Conservation (phyloP, 1,284 basidiomycete genomes). For the Bjerkandera adusta region DNA sequence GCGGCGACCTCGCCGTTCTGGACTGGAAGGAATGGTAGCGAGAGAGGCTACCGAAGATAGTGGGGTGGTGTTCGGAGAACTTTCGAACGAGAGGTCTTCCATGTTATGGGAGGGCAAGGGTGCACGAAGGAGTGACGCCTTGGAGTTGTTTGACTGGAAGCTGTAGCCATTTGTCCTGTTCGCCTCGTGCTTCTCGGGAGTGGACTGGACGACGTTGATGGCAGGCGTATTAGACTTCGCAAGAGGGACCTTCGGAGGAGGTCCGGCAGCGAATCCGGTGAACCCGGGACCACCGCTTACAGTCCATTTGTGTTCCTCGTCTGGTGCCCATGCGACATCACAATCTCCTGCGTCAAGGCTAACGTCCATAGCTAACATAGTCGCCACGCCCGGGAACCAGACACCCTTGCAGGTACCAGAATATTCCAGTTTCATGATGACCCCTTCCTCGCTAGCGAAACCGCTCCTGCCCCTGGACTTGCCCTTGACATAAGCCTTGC, state of each 20-base stretch:
- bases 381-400: conserved; percentile 80
- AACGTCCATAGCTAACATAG: conserved; percentile 74
- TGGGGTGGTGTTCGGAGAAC: conserved; percentile 47
- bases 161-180: conserved; percentile 5
- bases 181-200: conserved; percentile 37
- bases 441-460: conserved; percentile 40
- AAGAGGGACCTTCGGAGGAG: conserved; percentile 14
- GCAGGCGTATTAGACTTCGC: conserved; percentile 16
- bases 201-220: conserved; percentile 36
- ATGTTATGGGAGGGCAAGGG: conserved; percentile 62
- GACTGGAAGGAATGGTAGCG: conserved; percentile 36
- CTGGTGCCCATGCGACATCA: conserved; percentile 62
- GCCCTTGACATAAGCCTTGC: conserved; percentile 39
- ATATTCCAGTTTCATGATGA: conserved; percentile 68
- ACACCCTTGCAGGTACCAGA: conserved; percentile 70
- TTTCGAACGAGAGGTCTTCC: conserved; percentile 65
- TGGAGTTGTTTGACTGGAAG: conserved; percentile 33
- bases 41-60: conserved; percentile 59
- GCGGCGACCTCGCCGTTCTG: conserved; percentile 31
- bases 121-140: conserved; percentile 65
- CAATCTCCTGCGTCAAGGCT: conserved; percentile 64
- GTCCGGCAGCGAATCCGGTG: conserved; percentile 61
- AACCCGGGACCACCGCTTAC: conserved; percentile 63
- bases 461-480: conserved; percentile 25
- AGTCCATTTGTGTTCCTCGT: conserved; percentile 51